A percentile compares a stretch with the other conserved stretches of the same genome.
These are phyloP conservation scores for Gelatoporia subvermispora DNA, from an alignment of 768 basidiomycete genomes.

Conservation along the genomic window DNA sequence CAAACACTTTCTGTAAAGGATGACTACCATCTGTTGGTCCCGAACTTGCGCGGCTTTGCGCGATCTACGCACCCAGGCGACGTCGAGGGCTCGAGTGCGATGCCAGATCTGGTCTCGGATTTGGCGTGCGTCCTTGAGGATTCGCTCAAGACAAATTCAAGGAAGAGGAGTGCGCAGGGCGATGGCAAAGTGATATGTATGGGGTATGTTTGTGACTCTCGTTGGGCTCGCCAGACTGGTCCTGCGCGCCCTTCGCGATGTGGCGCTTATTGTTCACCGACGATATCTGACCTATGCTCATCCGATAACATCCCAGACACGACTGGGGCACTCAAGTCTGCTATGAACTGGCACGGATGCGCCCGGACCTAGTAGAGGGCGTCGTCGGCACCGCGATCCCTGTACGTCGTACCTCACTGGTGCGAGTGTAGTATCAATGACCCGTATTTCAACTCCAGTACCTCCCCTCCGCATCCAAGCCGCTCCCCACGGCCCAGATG, in stretches of 20 bases:
- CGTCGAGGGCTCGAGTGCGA: conserved; percentile 49
- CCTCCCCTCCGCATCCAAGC: conserved; percentile 46
- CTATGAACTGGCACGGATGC: conserved; percentile 61
- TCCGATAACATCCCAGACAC: conserved; percentile 38
- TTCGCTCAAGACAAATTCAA: conserved; percentile 18
- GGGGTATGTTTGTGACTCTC: conserved; percentile 59
- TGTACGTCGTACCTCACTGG: conserved; percentile 30
- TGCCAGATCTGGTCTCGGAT: conserved; percentile 59
- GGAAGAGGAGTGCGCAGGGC: conserved; percentile 5
- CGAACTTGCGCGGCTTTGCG: conserved; percentile 69
- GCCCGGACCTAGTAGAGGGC: conserved; percentile 59
- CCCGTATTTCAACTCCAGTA: conserved; percentile 44
- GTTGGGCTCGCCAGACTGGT: not conserved
- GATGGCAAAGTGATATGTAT: conserved; percentile 51
- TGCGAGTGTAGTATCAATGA: not conserved
- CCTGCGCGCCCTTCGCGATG: too few relatives aligned
- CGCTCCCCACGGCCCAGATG: conserved; percentile 40
- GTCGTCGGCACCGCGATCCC: conserved; percentile 59
- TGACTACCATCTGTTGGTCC: conserved; percentile 57
- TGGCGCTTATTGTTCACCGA: too few relatives aligned
- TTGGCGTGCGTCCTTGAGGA: conserved; percentile 57
- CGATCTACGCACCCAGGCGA: conserved; percentile 63
- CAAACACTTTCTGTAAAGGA: conserved; percentile 28
- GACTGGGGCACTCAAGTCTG: conserved; percentile 73
- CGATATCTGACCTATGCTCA: not conserved